phyloP scores from a whole-genome alignment of 2,329 filamentous ascomycete species.

The Rhexocercosporidium sp. region DNA sequence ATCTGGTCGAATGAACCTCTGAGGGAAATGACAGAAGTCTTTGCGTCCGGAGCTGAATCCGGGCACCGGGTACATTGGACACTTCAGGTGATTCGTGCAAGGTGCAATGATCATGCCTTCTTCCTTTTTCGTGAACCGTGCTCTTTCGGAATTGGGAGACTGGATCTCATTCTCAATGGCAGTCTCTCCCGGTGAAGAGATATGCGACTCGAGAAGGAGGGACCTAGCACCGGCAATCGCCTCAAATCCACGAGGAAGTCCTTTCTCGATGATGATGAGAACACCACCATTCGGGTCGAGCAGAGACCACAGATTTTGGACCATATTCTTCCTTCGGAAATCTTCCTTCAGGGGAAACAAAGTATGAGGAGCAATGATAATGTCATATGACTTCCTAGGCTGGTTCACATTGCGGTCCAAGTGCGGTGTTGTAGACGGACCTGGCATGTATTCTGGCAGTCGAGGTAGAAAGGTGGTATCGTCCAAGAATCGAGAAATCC shows the following conservation, averaged over 20 bases:
- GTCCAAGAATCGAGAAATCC: slow-evolving; percentile 77
- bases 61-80: slow-evolving; percentile 83
- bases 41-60: slow-evolving; percentile 77
- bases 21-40: slow-evolving; percentile 89
- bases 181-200: slow-evolving; percentile 64
- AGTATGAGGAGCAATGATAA: slow-evolving; percentile 88
- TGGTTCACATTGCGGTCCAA: slow-evolving; percentile 62
- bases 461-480: slow-evolving; percentile 92
- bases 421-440: slow-evolving; percentile 62
- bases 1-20: slow-evolving; percentile 83
- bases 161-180: slow-evolving; percentile 45
- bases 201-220: slow-evolving; percentile 76
- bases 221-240: slow-evolving; percentile 85
- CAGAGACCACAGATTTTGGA: slow-evolving; percentile 90
- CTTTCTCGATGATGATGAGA: slow-evolving; percentile 88
- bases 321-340: slow-evolving; percentile 75
- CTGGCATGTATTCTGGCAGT: slow-evolving; percentile 83
- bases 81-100: slow-evolving; percentile 87
- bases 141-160: slow-evolving; percentile 29
- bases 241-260: slow-evolving; percentile 89
- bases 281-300: slow-evolving; percentile 85
- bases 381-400: slow-evolving; percentile 79
- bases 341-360: slow-evolving; percentile 79
- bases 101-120: slow-evolving; percentile 70
- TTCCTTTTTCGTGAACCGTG: slow-evolving; percentile 52